Percentiles rank a stretch among this genome's conserved stretches.
Conservation (phyloP, 2,329 filamentous ascomycete genomes). For the Teratosphaeriaceae sp. region DNA sequence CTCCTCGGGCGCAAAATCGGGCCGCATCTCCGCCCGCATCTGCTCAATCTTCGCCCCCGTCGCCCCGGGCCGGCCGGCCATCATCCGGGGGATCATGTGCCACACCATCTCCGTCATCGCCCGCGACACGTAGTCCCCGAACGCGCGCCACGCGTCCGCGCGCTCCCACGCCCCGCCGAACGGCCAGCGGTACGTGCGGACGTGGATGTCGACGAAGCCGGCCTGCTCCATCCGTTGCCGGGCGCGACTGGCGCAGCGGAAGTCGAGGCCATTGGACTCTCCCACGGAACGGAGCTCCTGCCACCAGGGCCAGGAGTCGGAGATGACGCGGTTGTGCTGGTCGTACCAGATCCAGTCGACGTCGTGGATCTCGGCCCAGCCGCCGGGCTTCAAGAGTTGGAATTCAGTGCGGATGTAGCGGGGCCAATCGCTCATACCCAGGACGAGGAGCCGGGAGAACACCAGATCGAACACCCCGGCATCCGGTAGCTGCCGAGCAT, state of each 20-base stretch:
- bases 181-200: constrained; percentile 13
- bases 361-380: constrained; percentile 16
- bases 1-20: constrained; percentile 3
- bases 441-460: constrained; percentile 14
- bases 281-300: constrained; percentile 3
- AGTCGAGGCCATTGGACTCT: constrained; percentile 10
- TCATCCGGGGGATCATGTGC: constrained; percentile 4
- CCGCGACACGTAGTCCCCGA: constrained; percentile 3
- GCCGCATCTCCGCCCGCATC: constrained; percentile 3
- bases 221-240: constrained; percentile 11
- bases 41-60: neutral
- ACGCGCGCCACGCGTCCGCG: neutral
- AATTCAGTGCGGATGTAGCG: constrained; percentile 7
- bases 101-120: constrained; percentile 2
- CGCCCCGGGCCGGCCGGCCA: neutral
- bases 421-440: constrained; percentile 13
- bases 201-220: constrained; percentile 15
- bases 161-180: constrained; percentile 8
- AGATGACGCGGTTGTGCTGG: constrained; percentile 5
- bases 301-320: constrained; percentile 14
- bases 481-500: neutral
- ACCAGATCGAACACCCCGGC: constrained; percentile 10
- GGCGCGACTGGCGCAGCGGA: constrained; percentile 9
- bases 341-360: constrained; percentile 11
- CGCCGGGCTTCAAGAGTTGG: constrained; percentile 12